Evolutionary conservation across 108 stramenopile species (phyloP), one percentile per base, ranked within the genome.

Genomic region (Skeletonema grethae): DNA sequence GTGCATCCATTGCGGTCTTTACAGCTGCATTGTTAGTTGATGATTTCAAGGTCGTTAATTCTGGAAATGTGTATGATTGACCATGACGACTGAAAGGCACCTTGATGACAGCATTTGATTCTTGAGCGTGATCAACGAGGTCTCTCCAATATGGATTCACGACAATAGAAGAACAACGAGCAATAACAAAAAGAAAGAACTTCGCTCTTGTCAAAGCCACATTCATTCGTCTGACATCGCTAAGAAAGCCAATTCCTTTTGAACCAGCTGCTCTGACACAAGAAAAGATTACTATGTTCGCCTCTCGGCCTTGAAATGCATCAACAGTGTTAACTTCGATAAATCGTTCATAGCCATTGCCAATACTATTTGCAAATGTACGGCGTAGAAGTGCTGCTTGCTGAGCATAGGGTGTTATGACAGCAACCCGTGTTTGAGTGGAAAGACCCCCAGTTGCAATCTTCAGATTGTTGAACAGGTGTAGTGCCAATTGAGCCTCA

Each of bases 181-280:
- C 92, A 67, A 95, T 90, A n/a, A 95, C 82, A 68, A 95, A 90
- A 13, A 95, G 67, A 63, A 93, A 90, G 58, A 89, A 70, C 50
- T 93, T 95, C 20, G 98, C 97, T n/a, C 99, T 88, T 12, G 99
- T 99, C 73, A 99, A 79, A 18, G 98, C 98, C 2, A 99, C 99
- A 69, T 99, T 99, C 91, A 99, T 96, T 18, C 99, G 89, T 50
- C 98, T 78, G 2, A 97, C 97, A 82, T 99, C 99, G 60, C 87
- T 86, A 24, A 99, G 82, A 82, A 99, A 99, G 2, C 99, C 99
- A 72, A 99, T 87, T 36, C 97, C 89, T 32, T 87, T 87, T 65
- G 90, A 93, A 5, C 93, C 95, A 29, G 92, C 86, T 16, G 95
- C 96, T 68, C 91, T 85, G 15, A 97, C 97, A 34, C 91, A 88